Evolutionary conservation across 495 filamentous ascomycete species (phyloP), one percentile per base, ranked within the genome.

Genomic region (Neurospora tetraspora): DNA sequence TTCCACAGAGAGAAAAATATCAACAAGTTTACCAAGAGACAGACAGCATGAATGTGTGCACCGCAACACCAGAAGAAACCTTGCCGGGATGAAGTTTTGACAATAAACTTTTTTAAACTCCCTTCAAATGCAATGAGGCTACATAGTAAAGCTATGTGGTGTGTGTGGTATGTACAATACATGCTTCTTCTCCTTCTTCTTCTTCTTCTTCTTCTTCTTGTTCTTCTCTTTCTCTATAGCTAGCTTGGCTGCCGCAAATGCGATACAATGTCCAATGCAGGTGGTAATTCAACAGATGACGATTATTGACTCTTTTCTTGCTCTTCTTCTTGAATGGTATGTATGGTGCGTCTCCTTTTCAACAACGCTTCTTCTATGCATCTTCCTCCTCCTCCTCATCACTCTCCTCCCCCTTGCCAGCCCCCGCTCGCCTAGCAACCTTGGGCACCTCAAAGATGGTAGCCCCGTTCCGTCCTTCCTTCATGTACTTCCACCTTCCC

Each of bases 401-500:
- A 68, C 37, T 77, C 34, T 74, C 76, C 36, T 76, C 73, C 39
- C 74, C 71, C 18, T 71, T 72, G 34, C 5, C 34, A 16, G 34
- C 71, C 23, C 73, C 53, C 36, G 69, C 73, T 38, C 73, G 68
- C 72, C 69, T 74, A 8, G 40, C 34, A 72, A 81, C 78, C 77
- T 84, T 87, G 0, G 91, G 88, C 34, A 97, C 89, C 80, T 95
- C 92, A 75, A 96, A 94, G 3, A 97, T 85, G 12, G 93, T 86
- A 12, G 90, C 91, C 4, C 92, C 91, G 79, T 94, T 97, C 75
- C 89, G 90, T 4, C 89, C 94, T 1, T 83, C 82, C 71, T 82
- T 80, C 69, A 89, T 79, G 2, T 86, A 74, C 76, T 87, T 88
- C 92, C 93, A 98, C 71, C 91, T 85, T 2, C 92, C 95, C 39